Evolutionary conservation across 495 filamentous ascomycete genomes (phyloP), one percentile per base, ranked within the genome.

Genomic region (Barbatosphaeria neglecta): DNA sequence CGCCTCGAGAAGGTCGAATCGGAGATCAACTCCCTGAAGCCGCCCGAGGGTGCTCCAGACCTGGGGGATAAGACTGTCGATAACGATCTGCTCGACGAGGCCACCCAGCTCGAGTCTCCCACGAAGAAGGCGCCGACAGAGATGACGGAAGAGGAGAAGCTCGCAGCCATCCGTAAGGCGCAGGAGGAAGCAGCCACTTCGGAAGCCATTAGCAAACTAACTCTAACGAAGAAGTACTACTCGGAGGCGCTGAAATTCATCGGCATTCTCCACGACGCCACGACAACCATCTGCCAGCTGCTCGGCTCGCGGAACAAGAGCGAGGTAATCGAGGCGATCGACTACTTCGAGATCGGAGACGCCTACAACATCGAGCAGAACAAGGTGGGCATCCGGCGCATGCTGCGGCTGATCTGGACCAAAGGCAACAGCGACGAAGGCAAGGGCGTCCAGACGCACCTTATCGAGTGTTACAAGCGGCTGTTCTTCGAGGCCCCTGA

Each of bases 401-500:
- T 99, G 92, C 77, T 99, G 37, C 78, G 88, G 35, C 72, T 97
- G 35, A 97, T 99, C 61, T 99, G 92, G 92, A 97, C 93, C 17
- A 99, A 99, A 66, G 92, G 90, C 44, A 97, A 96, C 65, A 95
- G 86, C 55, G 92, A 99, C 57, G 92, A 99, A 72, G 92, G 92
- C 46, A 99, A 99, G 64, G 92, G 92, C 38, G 89, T 99, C 2
- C 92, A 97, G 58, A 85, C 86, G 2, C 93, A 97, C 64, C 76
- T 99, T 16, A 95, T 99, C 49, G 93, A 97, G 52, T 94, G 87
- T 58, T 99, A 99, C 70, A 92, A 85, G 62, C 80, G 85, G 16
- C 73, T 99, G 7, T 99, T 96, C 66, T 97, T 99, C 54, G 84
- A 90, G 60, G 90, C 92, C 1, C 92, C 92, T 0, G 86, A 87